Conservation (phyloP, 768 basidiomycete genomes). For the Podaxis sp. region DNA sequence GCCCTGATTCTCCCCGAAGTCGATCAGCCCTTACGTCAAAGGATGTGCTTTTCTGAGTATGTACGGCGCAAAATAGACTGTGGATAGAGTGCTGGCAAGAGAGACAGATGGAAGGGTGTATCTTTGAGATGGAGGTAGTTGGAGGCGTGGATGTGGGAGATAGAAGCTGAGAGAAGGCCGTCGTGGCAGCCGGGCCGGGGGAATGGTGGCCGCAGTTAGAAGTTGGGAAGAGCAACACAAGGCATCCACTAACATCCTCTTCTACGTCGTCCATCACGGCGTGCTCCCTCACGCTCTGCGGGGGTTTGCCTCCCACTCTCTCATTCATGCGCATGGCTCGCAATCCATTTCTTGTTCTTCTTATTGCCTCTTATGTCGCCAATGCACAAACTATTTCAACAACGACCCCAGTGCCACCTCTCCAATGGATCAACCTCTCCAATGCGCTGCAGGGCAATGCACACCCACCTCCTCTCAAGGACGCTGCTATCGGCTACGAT, state of each 20-base stretch:
- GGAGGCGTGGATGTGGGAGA: not conserved
- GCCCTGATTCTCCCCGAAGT: too few species aligned
- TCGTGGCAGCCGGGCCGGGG: conserved; percentile 3
- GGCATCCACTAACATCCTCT: not conserved
- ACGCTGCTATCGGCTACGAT: conserved; percentile 69
- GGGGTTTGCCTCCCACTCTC: conserved; percentile 11
- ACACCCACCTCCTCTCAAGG: conserved; percentile 63
- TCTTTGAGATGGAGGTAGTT: not conserved
- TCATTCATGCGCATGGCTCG: conserved; percentile 31
- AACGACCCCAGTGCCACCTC: conserved; percentile 54
- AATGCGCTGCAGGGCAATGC: conserved; percentile 51
- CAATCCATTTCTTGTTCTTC: conserved; percentile 23
- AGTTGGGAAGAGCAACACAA: not conserved
- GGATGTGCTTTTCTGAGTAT: not conserved
- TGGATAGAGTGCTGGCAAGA: not conserved
- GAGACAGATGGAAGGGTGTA: not conserved
- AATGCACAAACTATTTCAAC: conserved; percentile 53
- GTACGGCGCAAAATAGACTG: not conserved
- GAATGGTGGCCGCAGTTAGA: not conserved
- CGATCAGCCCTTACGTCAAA: not conserved
- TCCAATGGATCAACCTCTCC: conserved; percentile 78
- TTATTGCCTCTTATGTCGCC: conserved; percentile 27
- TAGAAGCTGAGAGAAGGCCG: not conserved
- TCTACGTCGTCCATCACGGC: conserved; percentile 15
- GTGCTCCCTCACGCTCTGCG: conserved; percentile 16